Evolutionary conservation across 192 early-diverging fungal genomes (phyloP).

Genomic region (Backusella parvicylindrica): DNA sequence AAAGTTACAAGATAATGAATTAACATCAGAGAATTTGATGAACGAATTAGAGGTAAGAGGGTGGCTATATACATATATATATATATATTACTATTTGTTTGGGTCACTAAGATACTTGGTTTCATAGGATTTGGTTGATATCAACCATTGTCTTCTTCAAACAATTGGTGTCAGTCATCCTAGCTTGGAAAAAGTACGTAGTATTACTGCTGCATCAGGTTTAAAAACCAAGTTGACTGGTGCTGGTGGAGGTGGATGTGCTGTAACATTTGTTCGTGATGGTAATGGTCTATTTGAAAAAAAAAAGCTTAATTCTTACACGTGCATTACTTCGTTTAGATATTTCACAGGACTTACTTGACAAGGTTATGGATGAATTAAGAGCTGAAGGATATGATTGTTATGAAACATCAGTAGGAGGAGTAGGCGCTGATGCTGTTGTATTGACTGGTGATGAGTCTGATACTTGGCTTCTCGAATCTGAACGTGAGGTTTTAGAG

Average conservation of each 20-base stretch:
- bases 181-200: conserved; percentile 72
- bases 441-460: conserved; percentile 12
- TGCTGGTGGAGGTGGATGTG: conserved; percentile 97
- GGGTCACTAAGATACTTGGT: neutral
- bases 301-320: neutral
- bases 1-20: conserved; percentile 14
- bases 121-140: conserved; percentile 65
- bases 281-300: conserved; percentile 36
- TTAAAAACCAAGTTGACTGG: conserved; percentile 92
- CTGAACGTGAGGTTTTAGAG: conserved; percentile 3
- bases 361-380: conserved; percentile 45
- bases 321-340: conserved; percentile 27
- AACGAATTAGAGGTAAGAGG: conserved; percentile 26
- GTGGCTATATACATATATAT: neutral
- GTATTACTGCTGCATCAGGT: conserved; percentile 53
- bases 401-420: conserved; percentile 70
- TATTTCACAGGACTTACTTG: conserved; percentile 36
- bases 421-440: conserved; percentile 53
- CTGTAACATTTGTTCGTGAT: conserved; percentile 71
- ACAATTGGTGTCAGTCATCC: conserved; percentile 85
- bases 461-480: conserved; percentile 12
- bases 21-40: conserved; percentile 1
- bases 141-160: conserved; percentile 81
- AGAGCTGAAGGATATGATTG: conserved; percentile 61
- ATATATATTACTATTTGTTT: neutral